phyloP scores from a whole-genome alignment of 1,139 yeast genomes.

The Debaryomyces sp. region DNA sequence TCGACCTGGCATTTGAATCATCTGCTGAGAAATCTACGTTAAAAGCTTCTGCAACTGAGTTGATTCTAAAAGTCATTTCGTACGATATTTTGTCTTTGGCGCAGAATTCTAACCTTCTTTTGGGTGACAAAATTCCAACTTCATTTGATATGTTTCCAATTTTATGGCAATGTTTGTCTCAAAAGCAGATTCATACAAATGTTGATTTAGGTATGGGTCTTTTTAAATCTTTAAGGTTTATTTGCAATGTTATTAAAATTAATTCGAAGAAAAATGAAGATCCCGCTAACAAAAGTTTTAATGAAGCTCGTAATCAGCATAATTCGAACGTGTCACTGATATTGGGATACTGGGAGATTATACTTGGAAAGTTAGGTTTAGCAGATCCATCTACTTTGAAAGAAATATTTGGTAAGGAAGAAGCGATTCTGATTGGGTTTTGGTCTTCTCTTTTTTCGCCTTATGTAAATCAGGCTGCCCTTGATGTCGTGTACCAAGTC shows the following conservation, averaged over 20 bases:
- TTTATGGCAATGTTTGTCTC: slow-evolving; percentile 48
- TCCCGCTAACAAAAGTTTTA: slow-evolving; percentile 20
- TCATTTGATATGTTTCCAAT: slow-evolving; percentile 48
- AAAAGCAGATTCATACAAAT: slow-evolving; percentile 41
- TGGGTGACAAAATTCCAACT: slow-evolving; percentile 38
- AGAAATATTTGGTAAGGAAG: slow-evolving; percentile 23
- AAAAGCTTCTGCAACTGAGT: slow-evolving; percentile 34
- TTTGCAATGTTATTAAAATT: slow-evolving; percentile 44
- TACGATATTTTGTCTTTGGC: slow-evolving; percentile 63
- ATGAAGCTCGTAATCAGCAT: slow-evolving; percentile 33
- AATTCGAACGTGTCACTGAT: slow-evolving; percentile 32
- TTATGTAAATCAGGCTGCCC: slow-evolving; percentile 63
- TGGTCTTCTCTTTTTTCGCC: slow-evolving; percentile 75
- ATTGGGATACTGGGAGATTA: slow-evolving; percentile 22
- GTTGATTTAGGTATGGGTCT: slow-evolving; percentile 41
- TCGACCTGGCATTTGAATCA: slow-evolving; percentile 21
- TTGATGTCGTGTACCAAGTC: slow-evolving; percentile 73
- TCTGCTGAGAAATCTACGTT: slow-evolving; percentile 8
- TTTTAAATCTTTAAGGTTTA: slow-evolving; percentile 44
- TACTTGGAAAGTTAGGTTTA: slow-evolving; percentile 39
- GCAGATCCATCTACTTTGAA: slow-evolving; percentile 49
- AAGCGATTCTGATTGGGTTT: slow-evolving; percentile 48
- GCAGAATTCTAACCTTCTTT: slow-evolving; percentile 51
- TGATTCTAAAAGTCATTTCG: slow-evolving; percentile 48
- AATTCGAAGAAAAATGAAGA: slow-evolving; percentile 27